A percentile compares a stretch with the other conserved stretches of the same genome.
These are phyloP conservation scores for Termitomyces sp. DNA, from an alignment of 1,284 basidiomycete species.

Conservation along the genomic window DNA sequence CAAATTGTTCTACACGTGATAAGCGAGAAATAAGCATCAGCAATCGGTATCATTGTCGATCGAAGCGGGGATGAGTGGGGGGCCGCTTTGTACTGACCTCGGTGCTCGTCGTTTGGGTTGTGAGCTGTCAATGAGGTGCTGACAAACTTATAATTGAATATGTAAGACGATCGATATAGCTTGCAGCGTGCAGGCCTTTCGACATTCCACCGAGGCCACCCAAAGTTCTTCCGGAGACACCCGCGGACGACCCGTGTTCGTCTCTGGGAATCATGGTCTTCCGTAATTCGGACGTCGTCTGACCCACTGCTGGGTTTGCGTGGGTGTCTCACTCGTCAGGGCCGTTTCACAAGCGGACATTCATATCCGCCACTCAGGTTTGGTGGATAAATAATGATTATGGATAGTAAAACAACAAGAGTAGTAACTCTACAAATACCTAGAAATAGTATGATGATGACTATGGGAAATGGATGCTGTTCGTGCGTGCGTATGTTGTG, in stretches of 20 bases:
- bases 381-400: constrained; percentile 10
- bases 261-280: neutral
- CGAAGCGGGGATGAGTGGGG: neutral
- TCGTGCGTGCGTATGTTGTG: constrained; percentile 1
- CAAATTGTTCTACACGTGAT: constrained; percentile 14
- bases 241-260: neutral
- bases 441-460: constrained; percentile 4
- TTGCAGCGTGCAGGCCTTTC: neutral
- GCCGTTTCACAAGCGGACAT: no score
- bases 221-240: neutral
- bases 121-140: neutral
- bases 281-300: neutral
- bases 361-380: neutral
- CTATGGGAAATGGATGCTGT: constrained; percentile 5
- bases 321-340: neutral
- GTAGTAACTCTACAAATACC: constrained; percentile 11
- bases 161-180: neutral
- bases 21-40: constrained; percentile 2
- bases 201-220: no score
- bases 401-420: constrained; percentile 9
- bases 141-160: neutral
- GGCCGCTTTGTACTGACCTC: neutral
- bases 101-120: neutral
- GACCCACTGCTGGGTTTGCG: neutral
- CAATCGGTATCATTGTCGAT: neutral